A percentile compares a stretch with the other conserved stretches of the same genome.
These are phyloP conservation scores for Smallanthus sonchifolius DNA, from an alignment of 129 eudicot species.

Conservation along the genomic window DNA sequence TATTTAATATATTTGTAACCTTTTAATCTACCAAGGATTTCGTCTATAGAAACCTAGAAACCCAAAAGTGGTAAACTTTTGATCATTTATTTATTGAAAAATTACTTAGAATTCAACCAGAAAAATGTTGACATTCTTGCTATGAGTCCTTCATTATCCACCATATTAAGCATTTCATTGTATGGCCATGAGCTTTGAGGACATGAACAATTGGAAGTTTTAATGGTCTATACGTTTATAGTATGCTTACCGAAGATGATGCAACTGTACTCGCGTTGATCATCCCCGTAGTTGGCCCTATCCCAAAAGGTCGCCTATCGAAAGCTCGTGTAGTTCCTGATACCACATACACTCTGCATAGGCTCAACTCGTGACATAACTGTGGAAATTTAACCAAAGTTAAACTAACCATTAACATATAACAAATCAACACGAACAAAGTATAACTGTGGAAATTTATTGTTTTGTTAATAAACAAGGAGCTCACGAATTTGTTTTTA, in stretches of 20 bases:
- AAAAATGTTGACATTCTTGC: conserved; percentile 1
- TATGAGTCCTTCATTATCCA: background rate
- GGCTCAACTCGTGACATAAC: conserved; percentile 56
- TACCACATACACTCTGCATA: conserved; percentile 62
- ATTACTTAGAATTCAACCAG: background rate
- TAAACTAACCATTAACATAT: background rate
- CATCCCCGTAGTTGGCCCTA: background rate
- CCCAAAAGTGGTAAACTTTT: background rate
- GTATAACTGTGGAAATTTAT: background rate
- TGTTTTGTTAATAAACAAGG: too few relatives aligned
- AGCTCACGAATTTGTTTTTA: too few relatives aligned
- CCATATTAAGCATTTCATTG: background rate
- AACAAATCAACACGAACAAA: background rate
- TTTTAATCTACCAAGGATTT: background rate
- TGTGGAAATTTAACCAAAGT: conserved; percentile 29
- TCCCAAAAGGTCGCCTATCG: conserved; percentile 60
- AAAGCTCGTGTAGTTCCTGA: conserved; percentile 64
- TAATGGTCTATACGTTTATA: background rate
- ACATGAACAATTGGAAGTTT: too few relatives aligned
- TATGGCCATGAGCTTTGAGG: background rate
- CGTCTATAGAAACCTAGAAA: background rate
- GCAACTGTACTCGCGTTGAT: conserved; percentile 1
- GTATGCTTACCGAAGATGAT: conserved; percentile 12
- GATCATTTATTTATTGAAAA: background rate
- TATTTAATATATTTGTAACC: background rate